phyloP scores from a whole-genome alignment of 228 moss, liverwort and hornwort species.

The Sphagnum magellanicum region DNA sequence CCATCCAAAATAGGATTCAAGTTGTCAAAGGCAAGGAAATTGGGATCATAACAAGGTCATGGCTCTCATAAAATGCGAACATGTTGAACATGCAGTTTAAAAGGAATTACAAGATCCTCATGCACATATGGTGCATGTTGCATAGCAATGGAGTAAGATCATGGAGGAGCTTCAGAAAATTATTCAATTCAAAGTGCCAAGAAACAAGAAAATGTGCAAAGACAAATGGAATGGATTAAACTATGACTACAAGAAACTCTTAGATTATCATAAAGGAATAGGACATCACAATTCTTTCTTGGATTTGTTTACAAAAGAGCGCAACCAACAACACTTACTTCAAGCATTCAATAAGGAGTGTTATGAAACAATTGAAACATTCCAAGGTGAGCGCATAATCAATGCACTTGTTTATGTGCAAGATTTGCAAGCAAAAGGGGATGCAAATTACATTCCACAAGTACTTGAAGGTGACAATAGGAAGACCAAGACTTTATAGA shows the following conservation, averaged over 20 bases:
- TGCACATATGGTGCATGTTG: background rate
- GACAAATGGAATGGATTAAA: background rate
- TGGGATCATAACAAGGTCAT: background rate
- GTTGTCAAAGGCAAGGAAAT: background rate
- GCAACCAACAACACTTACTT: background rate
- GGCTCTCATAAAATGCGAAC: background rate
- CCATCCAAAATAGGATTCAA: rapidly evolving
- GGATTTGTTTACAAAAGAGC: background rate
- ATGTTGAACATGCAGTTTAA: background rate
- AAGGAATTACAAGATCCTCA: background rate
- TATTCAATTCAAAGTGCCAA: background rate
- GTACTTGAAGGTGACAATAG: background rate
- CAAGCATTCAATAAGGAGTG: background rate
- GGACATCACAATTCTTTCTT: background rate
- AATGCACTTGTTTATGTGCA: background rate
- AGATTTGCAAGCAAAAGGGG: background rate
- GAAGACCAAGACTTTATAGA: background rate
- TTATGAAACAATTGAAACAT: background rate
- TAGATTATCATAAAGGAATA: background rate
- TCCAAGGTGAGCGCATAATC: background rate
- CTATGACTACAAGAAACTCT: background rate
- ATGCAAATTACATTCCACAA: background rate
- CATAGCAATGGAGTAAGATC: background rate
- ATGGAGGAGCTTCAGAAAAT: background rate
- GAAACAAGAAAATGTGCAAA: background rate